phyloP scores from a whole-genome alignment of 2,329 filamentous ascomycete genomes.

The Emericellopsis cladophorae region DNA sequence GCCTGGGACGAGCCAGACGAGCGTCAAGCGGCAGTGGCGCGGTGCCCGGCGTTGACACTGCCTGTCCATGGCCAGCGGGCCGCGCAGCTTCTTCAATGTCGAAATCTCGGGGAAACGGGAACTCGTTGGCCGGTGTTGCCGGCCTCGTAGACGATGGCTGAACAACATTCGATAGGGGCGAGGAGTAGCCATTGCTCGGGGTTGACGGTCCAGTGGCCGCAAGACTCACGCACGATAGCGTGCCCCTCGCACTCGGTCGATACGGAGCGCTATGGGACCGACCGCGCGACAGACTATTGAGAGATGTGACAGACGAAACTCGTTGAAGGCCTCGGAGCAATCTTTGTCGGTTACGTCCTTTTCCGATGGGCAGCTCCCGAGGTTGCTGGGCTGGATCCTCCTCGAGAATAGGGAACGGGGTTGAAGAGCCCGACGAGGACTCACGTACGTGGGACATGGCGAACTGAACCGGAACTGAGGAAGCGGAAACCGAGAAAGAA shows the following conservation, averaged over 20 bases:
- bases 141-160: too few species aligned
- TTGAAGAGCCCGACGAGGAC: neutral
- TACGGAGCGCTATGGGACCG: slow-evolving; percentile 59
- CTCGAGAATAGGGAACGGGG: neutral
- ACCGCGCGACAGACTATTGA: slow-evolving; percentile 50
- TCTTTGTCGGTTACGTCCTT: slow-evolving; percentile 44
- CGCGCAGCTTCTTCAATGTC: slow-evolving; percentile 34
- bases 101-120: slow-evolving; percentile 24
- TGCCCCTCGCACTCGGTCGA: slow-evolving; percentile 29
- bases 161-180: neutral
- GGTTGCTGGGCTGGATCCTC: neutral
- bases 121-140: slow-evolving; percentile 25
- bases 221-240: slow-evolving; percentile 42
- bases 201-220: slow-evolving; percentile 20
- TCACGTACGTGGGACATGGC: neutral
- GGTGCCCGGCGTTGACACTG: slow-evolving; percentile 27
- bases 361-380: slow-evolving; percentile 34
- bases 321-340: slow-evolving; percentile 65
- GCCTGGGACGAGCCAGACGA: slow-evolving; percentile 25
- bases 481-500: too few species aligned
- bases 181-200: slow-evolving; percentile 13
- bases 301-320: slow-evolving; percentile 68
- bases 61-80: slow-evolving; percentile 38
- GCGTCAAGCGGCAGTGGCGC: slow-evolving; percentile 53
- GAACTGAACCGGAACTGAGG: neutral